phyloP scores from a whole-genome alignment of 495 filamentous ascomycete genomes.

The Aspergillus baeticus region DNA sequence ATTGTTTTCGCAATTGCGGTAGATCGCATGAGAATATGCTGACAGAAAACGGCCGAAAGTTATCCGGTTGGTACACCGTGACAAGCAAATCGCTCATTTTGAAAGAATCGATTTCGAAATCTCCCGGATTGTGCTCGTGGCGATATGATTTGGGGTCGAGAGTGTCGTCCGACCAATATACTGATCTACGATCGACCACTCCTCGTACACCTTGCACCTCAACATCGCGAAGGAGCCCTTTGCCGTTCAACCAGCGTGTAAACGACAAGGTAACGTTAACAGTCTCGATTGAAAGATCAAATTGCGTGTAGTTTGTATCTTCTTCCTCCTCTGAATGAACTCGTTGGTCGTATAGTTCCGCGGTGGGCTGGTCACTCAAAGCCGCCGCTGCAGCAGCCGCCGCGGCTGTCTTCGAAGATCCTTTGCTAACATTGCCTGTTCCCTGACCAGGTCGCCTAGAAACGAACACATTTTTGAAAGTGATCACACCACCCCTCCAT shows the following conservation, averaged over 20 bases:
- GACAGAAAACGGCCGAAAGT: constrained; percentile 89
- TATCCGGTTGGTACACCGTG: constrained; percentile 84
- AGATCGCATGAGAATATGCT: constrained; percentile 95
- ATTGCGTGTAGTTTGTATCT: constrained; percentile 96
- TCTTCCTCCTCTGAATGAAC: constrained; percentile 60
- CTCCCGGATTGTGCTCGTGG: constrained; percentile 84
- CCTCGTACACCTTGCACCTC: constrained; percentile 94
- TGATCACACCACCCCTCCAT: constrained; percentile 92
- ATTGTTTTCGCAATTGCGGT: constrained; percentile 89
- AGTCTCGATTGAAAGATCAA: constrained; percentile 90
- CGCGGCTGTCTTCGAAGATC: constrained; percentile 80
- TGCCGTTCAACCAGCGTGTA: constrained; percentile 96
- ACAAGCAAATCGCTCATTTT: constrained; percentile 92
- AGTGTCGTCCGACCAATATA: constrained; percentile 66
- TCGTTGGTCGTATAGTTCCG: constrained; percentile 21
- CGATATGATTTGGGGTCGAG: constrained; percentile 84
- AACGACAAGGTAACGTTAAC: constrained; percentile 98
- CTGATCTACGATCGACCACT: constrained; percentile 85
- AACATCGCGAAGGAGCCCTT: constrained; percentile 86
- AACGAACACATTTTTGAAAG: constrained; percentile 95
- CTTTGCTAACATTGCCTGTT: constrained; percentile 80
- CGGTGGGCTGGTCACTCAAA: constrained; percentile 32
- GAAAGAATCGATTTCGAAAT: constrained; percentile 96
- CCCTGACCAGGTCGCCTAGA: constrained; percentile 84
- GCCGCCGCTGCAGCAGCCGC: constrained; percentile 80